phyloP scores from a whole-genome alignment of 2,329 filamentous ascomycete genomes.

The Cladorrhinum sp. region DNA sequence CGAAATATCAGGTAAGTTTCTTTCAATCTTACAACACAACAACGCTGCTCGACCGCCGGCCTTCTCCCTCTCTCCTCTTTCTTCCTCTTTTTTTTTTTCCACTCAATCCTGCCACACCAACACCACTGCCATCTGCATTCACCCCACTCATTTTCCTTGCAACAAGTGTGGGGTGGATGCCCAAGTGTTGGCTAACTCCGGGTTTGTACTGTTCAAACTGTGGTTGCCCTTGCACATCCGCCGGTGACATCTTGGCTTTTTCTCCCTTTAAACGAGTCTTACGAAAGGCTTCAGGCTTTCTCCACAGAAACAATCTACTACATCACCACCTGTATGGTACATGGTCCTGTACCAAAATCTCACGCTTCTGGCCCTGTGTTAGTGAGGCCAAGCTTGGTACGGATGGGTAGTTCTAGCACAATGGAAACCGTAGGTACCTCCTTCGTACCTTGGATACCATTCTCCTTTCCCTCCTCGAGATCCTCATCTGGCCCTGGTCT shows the following conservation, averaged over 20 bases:
- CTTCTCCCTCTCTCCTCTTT: not conserved
- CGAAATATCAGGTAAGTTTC: not conserved
- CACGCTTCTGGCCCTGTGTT: not conserved
- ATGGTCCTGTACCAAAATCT: not conserved
- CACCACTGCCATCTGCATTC: not conserved
- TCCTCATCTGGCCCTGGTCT: constrained; percentile 14
- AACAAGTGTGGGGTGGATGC: not conserved
- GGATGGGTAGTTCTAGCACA: not conserved
- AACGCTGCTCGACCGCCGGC: not conserved
- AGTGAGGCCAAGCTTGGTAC: not conserved
- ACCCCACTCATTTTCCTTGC: not conserved
- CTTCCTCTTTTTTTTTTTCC: not conserved
- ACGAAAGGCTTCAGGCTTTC: too few relatives aligned
- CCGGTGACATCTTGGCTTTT: not conserved
- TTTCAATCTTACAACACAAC: not conserved
- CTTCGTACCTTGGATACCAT: not conserved
- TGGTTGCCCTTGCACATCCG: too few relatives aligned
- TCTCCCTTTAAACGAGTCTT: not conserved
- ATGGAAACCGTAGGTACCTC: not conserved
- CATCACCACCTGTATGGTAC: not conserved
- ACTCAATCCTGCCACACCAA: not conserved
- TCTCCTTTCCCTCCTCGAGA: not conserved
- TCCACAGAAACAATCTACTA: too few relatives aligned
- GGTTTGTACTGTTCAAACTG: not conserved
- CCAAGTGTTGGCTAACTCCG: not conserved